Evolutionary conservation across 768 basidiomycete genomes (phyloP), one percentile per base, ranked within the genome.

Genomic region (Amanita phalloides): DNA sequence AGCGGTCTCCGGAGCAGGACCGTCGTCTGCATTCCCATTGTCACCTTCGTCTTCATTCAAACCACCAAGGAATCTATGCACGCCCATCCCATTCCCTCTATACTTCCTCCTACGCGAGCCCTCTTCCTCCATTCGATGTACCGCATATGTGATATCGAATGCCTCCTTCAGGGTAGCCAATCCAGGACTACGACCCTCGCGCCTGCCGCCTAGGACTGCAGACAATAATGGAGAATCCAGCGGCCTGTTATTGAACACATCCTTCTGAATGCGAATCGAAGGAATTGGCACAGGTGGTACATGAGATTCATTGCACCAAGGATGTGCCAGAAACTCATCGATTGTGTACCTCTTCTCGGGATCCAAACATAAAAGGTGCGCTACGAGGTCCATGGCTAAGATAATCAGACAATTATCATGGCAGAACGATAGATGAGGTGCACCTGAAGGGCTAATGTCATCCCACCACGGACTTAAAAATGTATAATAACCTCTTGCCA

Each of bases 401-500:
- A 28, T 17, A 17, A 23, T 57, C 13, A 32, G 54, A 23, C 21
- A 57, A 48, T 38, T 32, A 32, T 21, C 3, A n/a, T 35, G 23
- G n/a, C 30, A 26, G n/a, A 23, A 26, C 8, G 32, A 49, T 43
- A 45, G 7, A 13, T 17, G 35, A 32, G 17, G 57, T 74, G 36
- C 58, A 93, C 92, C 89, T 53, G 82, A 77, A 54, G 71, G 63
- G 55, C 85, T 90, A 56, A 97, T 90, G 57, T 96, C 89, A 60
- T 99, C 95, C 96, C 96, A 99, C 92, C 97, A 99, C 2, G 96
- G 96, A 60, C 90, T 95, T 45, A 99, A 71, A 74, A 99, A 99
- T 0, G 96, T 98, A 66, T 98, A 99, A 64, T 96, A 88, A 4
- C 96, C 96, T 54, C 86, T 75, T 2, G 96, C 96, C 21, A 99